phyloP scores from a whole-genome alignment of 169 alveolate species.

The Babesia sp. region DNA sequence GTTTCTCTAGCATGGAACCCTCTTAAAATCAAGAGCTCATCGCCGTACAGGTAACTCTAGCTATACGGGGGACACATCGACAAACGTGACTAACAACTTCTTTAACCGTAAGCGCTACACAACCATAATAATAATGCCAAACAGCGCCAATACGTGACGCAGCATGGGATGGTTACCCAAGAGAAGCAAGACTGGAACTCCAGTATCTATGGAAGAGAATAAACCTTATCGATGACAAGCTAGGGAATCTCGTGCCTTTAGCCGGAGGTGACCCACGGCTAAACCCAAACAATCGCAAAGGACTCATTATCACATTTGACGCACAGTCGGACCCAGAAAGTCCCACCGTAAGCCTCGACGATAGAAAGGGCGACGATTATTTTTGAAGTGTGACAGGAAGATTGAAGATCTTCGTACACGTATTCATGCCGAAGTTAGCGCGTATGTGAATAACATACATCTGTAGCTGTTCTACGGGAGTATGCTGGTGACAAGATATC shows the following conservation, averaged over 20 bases:
- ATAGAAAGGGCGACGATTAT: background rate
- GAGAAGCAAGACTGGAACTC: constrained; percentile 57
- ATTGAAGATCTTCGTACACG: no score
- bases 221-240: constrained; percentile 42
- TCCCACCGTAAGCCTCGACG: constrained; percentile 11
- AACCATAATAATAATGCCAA: background rate
- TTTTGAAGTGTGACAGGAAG: background rate
- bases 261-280: constrained; percentile 9
- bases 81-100: constrained; percentile 68
- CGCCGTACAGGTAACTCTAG: constrained; percentile 33
- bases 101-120: constrained; percentile 42
- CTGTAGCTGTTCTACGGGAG: no score
- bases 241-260: constrained; percentile 46
- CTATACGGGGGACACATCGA: constrained; percentile 62
- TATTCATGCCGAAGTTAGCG: no score
- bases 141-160: constrained; percentile 41
- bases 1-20: background rate
- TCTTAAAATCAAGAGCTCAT: background rate
- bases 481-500: no score
- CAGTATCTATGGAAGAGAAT: constrained; percentile 67
- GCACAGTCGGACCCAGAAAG: constrained; percentile 37
- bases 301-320: constrained; percentile 64
- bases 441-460: no score
- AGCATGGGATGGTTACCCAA: constrained; percentile 18
- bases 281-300: constrained; percentile 35